Percentiles rank a stretch among this genome's conserved stretches.
Evolutionary conservation across 2,329 filamentous ascomycete species (phyloP).

Genomic region (Aaosphaeria arxii): DNA sequence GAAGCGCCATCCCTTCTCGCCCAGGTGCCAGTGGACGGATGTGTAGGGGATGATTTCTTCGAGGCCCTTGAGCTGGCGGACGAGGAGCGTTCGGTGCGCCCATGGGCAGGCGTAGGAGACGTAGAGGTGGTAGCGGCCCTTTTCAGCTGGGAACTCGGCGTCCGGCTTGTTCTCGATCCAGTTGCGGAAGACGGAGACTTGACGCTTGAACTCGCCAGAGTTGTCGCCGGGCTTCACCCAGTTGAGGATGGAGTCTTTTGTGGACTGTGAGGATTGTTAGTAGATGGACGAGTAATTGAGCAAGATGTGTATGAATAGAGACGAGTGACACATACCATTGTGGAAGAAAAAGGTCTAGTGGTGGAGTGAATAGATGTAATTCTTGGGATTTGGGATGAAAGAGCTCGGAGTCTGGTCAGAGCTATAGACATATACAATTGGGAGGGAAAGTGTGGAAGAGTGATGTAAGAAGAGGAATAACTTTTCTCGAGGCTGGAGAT

Average conservation of each 20-base stretch:
- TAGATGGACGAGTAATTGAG: constrained; percentile 3
- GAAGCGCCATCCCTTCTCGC: constrained; percentile 73
- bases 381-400: constrained; percentile 4
- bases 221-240: constrained; percentile 79
- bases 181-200: constrained; percentile 76
- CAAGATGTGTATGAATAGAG: constrained; percentile 10
- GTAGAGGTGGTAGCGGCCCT: constrained; percentile 90
- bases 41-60: constrained; percentile 78
- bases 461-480: no score
- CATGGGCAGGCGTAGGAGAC: constrained; percentile 93
- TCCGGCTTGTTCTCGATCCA: constrained; percentile 70
- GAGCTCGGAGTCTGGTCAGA: not conserved
- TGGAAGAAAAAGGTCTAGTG: not conserved
- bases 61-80: constrained; percentile 85
- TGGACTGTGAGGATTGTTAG: constrained; percentile 6
- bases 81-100: constrained; percentile 86
- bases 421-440: constrained; percentile 13
- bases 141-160: constrained; percentile 78
- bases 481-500: no score
- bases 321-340: not conserved
- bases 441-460: no score
- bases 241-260: constrained; percentile 61
- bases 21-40: constrained; percentile 80
- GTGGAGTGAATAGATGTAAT: not conserved
- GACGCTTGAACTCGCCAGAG: constrained; percentile 89